Percentiles rank a stretch among this genome's conserved stretches.
Conservation (phyloP, 2,329 filamentous ascomycete genomes). For the Paecilomyces fulvus region DNA sequence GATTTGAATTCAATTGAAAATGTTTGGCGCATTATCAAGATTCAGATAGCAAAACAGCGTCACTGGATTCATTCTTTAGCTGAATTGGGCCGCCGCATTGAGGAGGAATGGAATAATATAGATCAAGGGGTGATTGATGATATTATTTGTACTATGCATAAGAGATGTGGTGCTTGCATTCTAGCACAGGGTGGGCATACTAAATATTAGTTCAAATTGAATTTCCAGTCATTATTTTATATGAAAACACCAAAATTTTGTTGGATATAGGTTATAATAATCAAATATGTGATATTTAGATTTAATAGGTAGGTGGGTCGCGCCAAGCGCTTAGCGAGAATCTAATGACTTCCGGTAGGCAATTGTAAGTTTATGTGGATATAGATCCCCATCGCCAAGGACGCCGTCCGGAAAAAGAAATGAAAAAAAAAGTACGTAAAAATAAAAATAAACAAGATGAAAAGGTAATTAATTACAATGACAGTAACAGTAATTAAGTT, state of each 20-base stretch:
- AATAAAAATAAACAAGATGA: too few species aligned
- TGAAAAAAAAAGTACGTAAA: too few species aligned
- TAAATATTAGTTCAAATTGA: background rate
- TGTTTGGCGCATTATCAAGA: background rate
- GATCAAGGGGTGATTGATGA: background rate
- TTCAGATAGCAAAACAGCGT: background rate
- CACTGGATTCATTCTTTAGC: background rate
- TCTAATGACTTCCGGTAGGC: too few species aligned
- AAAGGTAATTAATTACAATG: too few species aligned
- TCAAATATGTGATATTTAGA: background rate
- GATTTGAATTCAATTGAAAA: background rate
- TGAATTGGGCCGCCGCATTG: background rate
- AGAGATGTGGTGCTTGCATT: background rate
- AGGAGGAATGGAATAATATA: background rate
- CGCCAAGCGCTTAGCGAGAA: too few species aligned
- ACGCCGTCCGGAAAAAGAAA: too few species aligned
- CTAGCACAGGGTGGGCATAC: background rate
- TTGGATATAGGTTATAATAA: background rate
- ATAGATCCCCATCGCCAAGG: too few species aligned
- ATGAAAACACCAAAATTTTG: background rate
- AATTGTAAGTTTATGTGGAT: too few species aligned
- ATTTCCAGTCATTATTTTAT: background rate
- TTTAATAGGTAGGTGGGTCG: too few species aligned
- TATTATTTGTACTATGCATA: background rate
- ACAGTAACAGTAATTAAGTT: too few species aligned